A percentile compares a stretch with the other conserved stretches of the same genome.
Evolutionary conservation across 257 asterid genomes (phyloP).

Genomic region (Vinca minor): DNA sequence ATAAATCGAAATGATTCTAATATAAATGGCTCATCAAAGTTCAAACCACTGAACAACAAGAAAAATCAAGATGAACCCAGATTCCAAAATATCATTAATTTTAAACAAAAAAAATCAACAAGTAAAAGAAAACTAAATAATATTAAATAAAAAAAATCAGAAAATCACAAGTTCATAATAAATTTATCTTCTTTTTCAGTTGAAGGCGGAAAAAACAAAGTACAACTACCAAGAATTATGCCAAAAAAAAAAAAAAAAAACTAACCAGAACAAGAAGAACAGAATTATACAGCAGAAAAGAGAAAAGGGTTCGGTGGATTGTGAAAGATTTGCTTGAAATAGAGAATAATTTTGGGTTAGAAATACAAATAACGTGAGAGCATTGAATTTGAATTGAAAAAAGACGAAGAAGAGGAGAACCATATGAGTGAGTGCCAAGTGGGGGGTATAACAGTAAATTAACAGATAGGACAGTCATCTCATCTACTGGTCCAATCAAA

Average conservation of each 20-base stretch:
- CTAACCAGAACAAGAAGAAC: background rate
- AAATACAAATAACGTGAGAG: conserved; percentile 2
- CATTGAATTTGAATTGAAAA: background rate
- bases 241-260: too few relatives aligned
- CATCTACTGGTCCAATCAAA: background rate
- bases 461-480: background rate
- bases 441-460: too few relatives aligned
- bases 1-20: background rate
- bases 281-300: background rate
- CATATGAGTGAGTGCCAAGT: background rate
- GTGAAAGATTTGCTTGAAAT: background rate
- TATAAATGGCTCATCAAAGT: too few relatives aligned
- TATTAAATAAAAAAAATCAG: too few relatives aligned
- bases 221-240: background rate
- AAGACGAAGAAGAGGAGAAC: background rate
- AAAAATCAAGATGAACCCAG: too few relatives aligned
- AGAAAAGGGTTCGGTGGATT: background rate
- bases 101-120: too few relatives aligned
- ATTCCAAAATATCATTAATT: background rate
- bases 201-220: background rate
- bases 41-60: conserved; percentile 1
- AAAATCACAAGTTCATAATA: background rate
- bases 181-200: background rate
- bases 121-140: too few relatives aligned
- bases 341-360: background rate